Conservation (phyloP, 2,329 filamentous ascomycete genomes). For the Botrytis byssoidea region DNA sequence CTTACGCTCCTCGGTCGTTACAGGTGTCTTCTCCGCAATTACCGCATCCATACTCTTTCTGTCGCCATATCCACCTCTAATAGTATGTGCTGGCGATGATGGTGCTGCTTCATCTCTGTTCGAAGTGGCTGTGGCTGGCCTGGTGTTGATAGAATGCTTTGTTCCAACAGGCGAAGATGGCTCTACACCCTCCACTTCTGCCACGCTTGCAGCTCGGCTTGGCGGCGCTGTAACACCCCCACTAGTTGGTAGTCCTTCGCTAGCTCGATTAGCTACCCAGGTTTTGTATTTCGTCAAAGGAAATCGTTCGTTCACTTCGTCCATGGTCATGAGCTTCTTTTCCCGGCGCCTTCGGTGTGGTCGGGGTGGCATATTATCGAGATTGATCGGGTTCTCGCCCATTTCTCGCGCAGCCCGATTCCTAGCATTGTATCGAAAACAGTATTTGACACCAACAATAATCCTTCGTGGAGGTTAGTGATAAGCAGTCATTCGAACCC, state of each 20-base stretch:
- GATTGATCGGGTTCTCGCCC: constrained; percentile 83
- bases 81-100: constrained; percentile 23
- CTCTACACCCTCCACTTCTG: constrained; percentile 59
- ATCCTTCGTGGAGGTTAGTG: constrained; percentile 64
- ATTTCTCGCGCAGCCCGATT: constrained; percentile 75
- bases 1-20: constrained; percentile 25
- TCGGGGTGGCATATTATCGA: constrained; percentile 75
- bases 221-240: constrained; percentile 77
- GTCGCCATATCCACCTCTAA: constrained; percentile 20
- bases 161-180: constrained; percentile 41
- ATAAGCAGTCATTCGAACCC: neutral
- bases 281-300: constrained; percentile 94
- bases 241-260: constrained; percentile 76
- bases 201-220: constrained; percentile 72
- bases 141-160: constrained; percentile 40
- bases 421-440: constrained; percentile 95
- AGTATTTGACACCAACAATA: constrained; percentile 99
- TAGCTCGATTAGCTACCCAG: constrained; percentile 82
- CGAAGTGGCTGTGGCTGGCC: constrained; percentile 31
- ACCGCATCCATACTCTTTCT: constrained; percentile 28
- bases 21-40: constrained; percentile 27
- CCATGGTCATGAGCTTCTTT: constrained; percentile 99
- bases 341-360: constrained; percentile 85
- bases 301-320: constrained; percentile 97
- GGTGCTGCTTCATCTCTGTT: constrained; percentile 25